Percentiles rank a stretch among this genome's conserved stretches.
Evolutionary conservation across 2,329 filamentous ascomycete species (phyloP).

Genomic region (Neonectria sp.): DNA sequence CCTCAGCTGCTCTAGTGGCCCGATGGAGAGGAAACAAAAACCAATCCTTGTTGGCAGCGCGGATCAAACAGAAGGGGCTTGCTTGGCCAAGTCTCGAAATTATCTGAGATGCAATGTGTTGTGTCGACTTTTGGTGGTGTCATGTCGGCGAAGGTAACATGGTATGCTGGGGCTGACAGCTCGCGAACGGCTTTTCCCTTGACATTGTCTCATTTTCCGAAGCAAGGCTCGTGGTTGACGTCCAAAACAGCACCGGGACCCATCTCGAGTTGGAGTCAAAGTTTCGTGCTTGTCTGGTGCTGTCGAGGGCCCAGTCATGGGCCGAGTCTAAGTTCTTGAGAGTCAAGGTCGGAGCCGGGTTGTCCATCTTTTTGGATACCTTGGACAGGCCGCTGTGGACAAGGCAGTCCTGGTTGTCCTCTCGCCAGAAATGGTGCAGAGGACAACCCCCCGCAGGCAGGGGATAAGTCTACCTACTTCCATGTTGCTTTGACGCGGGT

Average conservation of each 20-base stretch:
- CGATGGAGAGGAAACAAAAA: slow-evolving; percentile 91
- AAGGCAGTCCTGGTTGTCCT: slow-evolving; percentile 64
- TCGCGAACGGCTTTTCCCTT: slow-evolving; percentile 33
- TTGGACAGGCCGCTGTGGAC: slow-evolving; percentile 46
- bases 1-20: slow-evolving; percentile 59
- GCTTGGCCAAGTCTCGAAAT: slow-evolving; percentile 35
- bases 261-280: slow-evolving; percentile 96
- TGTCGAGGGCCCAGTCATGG: slow-evolving; percentile 35
- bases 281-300: slow-evolving; percentile 86
- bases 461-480: slow-evolving; percentile 64
- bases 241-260: slow-evolving; percentile 72
- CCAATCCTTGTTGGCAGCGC: slow-evolving; percentile 91
- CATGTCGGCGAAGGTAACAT: slow-evolving; percentile 39
- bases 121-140: slow-evolving; percentile 34
- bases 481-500: slow-evolving; percentile 25
- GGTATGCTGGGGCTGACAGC: slow-evolving; percentile 28
- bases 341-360: slow-evolving; percentile 36
- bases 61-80: slow-evolving; percentile 81
- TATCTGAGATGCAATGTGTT: slow-evolving; percentile 30
- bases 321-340: slow-evolving; percentile 23
- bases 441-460: slow-evolving; percentile 61
- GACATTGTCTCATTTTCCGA: slow-evolving; percentile 25
- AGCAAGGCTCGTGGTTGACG: slow-evolving; percentile 22
- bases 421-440: slow-evolving; percentile 66
- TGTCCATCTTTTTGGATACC: slow-evolving; percentile 40